phyloP scores from a whole-genome alignment of 768 basidiomycete species.

The Sistotremastrum niveocremeum region DNA sequence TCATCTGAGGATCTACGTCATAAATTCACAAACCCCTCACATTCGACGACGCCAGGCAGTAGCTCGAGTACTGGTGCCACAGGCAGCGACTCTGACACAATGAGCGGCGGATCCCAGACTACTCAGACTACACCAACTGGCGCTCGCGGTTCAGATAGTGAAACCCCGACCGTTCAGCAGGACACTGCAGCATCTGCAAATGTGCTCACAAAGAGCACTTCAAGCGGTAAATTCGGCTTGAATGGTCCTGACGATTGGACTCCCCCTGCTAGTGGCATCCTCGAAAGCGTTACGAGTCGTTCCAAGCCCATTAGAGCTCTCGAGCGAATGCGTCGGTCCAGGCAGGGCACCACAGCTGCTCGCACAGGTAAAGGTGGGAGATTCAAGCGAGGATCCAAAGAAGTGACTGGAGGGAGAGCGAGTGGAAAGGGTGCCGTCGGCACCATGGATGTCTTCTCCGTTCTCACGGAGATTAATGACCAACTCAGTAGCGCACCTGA shows the following conservation, averaged over 20 bases:
- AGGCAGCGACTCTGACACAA: no score
- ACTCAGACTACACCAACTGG: no score
- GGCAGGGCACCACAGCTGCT: constrained; percentile 5
- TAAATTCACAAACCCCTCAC: neutral
- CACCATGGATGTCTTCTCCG: constrained; percentile 71
- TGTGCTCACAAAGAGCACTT: no score
- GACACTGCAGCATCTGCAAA: no score
- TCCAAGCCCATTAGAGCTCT: constrained; percentile 59
- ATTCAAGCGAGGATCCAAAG: no score
- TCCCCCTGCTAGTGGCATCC: constrained; percentile 41
- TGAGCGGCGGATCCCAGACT: neutral
- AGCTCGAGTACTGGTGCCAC: no score
- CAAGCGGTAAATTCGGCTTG: neutral
- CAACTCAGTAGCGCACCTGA: constrained; percentile 56
- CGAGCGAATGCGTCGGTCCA: constrained; percentile 47
- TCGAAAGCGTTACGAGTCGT: constrained; percentile 57
- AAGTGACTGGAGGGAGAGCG: constrained; percentile 4
- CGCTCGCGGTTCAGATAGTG: no score
- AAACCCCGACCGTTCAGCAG: no score
- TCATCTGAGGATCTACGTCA: constrained; percentile 3
- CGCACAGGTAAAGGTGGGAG: no score
- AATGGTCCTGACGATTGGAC: constrained; percentile 24
- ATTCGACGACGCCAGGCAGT: neutral
- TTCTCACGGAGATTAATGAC: constrained; percentile 70
- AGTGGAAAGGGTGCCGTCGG: constrained; percentile 24